phyloP scores from a whole-genome alignment of 2,329 filamentous ascomycete species.

The Cytospora schulzeri region DNA sequence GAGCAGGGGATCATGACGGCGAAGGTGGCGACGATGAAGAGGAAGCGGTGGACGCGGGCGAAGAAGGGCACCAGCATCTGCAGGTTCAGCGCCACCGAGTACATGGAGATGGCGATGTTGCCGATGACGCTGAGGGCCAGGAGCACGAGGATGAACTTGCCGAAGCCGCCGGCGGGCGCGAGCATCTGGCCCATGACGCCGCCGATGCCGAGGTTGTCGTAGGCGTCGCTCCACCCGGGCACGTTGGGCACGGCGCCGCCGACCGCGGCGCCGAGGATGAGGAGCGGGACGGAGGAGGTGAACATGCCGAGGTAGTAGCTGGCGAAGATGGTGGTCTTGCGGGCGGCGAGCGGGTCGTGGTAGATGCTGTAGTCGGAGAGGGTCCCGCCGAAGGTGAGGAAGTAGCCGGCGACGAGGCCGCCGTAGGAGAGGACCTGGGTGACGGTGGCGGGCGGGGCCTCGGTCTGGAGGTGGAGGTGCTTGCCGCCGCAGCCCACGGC shows the following conservation, averaged over 20 bases:
- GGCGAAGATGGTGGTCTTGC: slow-evolving; percentile 43
- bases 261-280: slow-evolving; percentile 53
- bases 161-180: slow-evolving; percentile 47
- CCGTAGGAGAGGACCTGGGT: slow-evolving; percentile 48
- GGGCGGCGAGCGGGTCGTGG: slow-evolving; percentile 43
- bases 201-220: slow-evolving; percentile 45
- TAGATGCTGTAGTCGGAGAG: slow-evolving; percentile 62
- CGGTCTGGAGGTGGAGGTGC: slow-evolving; percentile 49
- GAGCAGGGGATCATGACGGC: slow-evolving; percentile 62
- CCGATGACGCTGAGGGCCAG: slow-evolving; percentile 48
- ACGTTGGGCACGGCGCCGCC: slow-evolving; percentile 51
- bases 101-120: slow-evolving; percentile 45
- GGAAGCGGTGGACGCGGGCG: slow-evolving; percentile 56
- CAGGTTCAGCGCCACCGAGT: slow-evolving; percentile 42
- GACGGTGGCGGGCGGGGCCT: slow-evolving; percentile 40
- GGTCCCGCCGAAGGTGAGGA: slow-evolving; percentile 54
- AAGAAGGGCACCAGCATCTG: slow-evolving; percentile 62
- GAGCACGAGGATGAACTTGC: slow-evolving; percentile 49
- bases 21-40: slow-evolving; percentile 60
- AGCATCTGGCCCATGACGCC: slow-evolving; percentile 52
- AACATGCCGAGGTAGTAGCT: slow-evolving; percentile 57
- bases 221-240: slow-evolving; percentile 44
- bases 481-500: slow-evolving; percentile 56
- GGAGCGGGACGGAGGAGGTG: slow-evolving; percentile 51
- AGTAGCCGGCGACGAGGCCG: slow-evolving; percentile 52